Evolutionary conservation across 2,329 filamentous ascomycete species (phyloP).

Genomic region (Thermothelomyces thermophilus): DNA sequence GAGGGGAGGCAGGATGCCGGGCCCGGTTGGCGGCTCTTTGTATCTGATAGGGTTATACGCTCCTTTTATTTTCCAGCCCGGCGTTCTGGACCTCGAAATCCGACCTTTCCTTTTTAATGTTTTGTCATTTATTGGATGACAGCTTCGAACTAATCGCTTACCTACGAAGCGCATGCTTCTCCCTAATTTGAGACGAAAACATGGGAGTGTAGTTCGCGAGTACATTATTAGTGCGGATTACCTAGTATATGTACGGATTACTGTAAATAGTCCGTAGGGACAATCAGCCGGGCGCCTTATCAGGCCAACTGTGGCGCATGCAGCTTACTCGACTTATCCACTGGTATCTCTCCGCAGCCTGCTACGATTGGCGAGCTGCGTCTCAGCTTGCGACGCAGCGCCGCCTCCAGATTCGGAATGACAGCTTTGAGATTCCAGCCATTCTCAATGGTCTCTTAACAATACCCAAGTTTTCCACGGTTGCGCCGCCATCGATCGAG

Average conservation of each 20-base stretch:
- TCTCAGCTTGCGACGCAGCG: constrained; percentile 21
- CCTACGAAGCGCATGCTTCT: too few relatives aligned
- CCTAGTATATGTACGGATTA: too few relatives aligned
- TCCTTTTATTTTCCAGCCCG: too few relatives aligned
- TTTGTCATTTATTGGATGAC: too few relatives aligned
- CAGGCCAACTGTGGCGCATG: constrained; percentile 1
- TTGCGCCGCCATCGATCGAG: background rate
- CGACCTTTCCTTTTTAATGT: too few relatives aligned
- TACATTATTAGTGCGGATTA: too few relatives aligned
- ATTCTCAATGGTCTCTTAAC: background rate
- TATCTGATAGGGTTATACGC: too few relatives aligned
- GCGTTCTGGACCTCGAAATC: too few relatives aligned
- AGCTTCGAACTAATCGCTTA: too few relatives aligned
- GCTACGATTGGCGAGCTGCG: constrained; percentile 17
- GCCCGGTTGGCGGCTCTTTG: background rate
- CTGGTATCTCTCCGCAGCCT: constrained; percentile 1
- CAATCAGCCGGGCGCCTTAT: background rate
- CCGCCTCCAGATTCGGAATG: constrained; percentile 7
- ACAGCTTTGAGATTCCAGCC: constrained; percentile 1
- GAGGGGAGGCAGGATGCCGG: background rate
- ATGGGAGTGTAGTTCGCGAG: too few relatives aligned
- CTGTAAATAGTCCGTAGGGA: too few relatives aligned
- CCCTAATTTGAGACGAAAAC: too few relatives aligned
- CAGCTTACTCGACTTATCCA: background rate
- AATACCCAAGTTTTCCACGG: background rate